phyloP scores from a whole-genome alignment of 257 asterid genomes.

The Penstemon davidsonii region DNA sequence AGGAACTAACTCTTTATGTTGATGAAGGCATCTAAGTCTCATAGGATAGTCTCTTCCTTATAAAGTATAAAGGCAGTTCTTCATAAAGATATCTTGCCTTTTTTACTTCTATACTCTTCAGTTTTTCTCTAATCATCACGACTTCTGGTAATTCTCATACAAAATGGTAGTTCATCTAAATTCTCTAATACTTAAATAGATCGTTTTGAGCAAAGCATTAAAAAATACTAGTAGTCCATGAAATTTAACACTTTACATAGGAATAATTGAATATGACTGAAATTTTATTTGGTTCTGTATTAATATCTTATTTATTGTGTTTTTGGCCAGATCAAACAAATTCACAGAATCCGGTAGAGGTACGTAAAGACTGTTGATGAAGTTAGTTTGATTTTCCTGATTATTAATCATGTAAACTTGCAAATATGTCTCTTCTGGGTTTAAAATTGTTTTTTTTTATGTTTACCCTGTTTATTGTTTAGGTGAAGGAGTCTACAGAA shows the following conservation, averaged over 20 bases:
- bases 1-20: neutral
- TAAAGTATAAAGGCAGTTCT: neutral
- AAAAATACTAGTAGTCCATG: too few species aligned
- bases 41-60: neutral
- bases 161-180: constrained; percentile 9
- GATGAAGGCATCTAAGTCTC: constrained; percentile 5
- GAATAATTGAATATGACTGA: too few species aligned
- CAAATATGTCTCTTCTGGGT: constrained; percentile 4
- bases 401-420: constrained; percentile 2
- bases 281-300: neutral
- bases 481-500: constrained; percentile 63
- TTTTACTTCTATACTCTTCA: neutral
- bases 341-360: constrained; percentile 43
- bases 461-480: constrained; percentile 7
- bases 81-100: neutral
- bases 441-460: neutral
- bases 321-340: constrained; percentile 46
- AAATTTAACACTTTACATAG: too few species aligned
- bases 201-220: constrained; percentile 6
- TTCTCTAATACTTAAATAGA: too few species aligned
- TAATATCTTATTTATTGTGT: constrained; percentile 5
- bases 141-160: constrained; percentile 8
- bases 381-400: constrained; percentile 16
- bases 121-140: neutral
- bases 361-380: constrained; percentile 30